Evolutionary conservation across 2,329 filamentous ascomycete species (phyloP), one percentile per base, ranked within the genome.

Genomic region (Diaporthe vexans): DNA sequence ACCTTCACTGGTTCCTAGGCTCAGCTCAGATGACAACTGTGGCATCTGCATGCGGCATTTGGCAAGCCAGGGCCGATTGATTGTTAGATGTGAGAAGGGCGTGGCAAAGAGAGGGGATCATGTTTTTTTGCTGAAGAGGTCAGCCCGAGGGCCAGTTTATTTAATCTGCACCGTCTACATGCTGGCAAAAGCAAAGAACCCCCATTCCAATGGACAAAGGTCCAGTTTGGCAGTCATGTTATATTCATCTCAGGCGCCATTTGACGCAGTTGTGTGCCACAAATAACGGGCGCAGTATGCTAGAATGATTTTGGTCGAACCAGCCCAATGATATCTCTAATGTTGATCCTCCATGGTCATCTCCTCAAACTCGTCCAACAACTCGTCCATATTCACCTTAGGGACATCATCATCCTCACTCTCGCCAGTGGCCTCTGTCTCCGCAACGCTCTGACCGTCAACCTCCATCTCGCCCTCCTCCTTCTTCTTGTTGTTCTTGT

Each of bases 321-420:
- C 46, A 46, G 11, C 43, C 3, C 19, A 19, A 15, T n/a, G 33
- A 52, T 2, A 0, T 54, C n/a, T 68, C 51, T 78, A 73, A 70
- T 78, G 76, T 19, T 77, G 57, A 73, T 93, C 91, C 76, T 90
- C 84, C 85, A 97, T 91, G 59, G 89, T 92, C 82, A 98, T 90
- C 80, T 98, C 95, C 81, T 97, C 95, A 87, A 98, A 95, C 82
- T 98, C 95, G 82, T 98, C 95, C 80, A 98, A 87, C 81, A 98
- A 84, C 83, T 95, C 94, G 26, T 96, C 90, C 91, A 96, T 92
- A 81, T 91, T 88, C 78, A 97, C 92, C 79, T 90, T 88, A 4
- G 94, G 94, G 68, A 88, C 89, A 56, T 91, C 91, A 56, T 90
- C 91, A 10, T 93, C 92, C 21, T 89, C 90, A 54, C 35, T 56